Evolutionary conservation across 1,139 yeast species (phyloP).

Genomic region (Torulaspora globosa): DNA sequence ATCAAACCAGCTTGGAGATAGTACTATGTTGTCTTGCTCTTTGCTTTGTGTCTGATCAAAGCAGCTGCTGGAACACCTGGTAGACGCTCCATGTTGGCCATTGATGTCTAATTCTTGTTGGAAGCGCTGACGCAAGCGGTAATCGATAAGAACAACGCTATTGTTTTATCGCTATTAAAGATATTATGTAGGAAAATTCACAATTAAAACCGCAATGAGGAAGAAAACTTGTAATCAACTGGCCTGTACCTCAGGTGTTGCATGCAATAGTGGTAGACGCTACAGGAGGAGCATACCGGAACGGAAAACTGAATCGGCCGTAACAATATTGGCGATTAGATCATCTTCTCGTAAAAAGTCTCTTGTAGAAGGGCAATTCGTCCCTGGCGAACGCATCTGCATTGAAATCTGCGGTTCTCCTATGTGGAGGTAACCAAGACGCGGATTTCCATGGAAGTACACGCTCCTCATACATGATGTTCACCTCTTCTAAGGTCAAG

Average conservation of each 20-base stretch:
- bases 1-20: neutral
- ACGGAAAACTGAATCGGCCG: neutral
- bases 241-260: neutral
- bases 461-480: conserved; percentile 49
- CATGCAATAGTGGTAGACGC: conserved; percentile 1
- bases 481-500: conserved; percentile 67
- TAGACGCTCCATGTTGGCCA: too few relatives aligned
- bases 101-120: neutral
- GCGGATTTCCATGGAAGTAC: conserved; percentile 48
- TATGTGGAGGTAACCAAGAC: conserved; percentile 33
- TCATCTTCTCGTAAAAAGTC: conserved; percentile 20
- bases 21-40: neutral
- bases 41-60: neutral
- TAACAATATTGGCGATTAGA: neutral
- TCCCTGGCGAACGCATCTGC: conserved; percentile 27
- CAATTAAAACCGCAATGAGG: neutral
- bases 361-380: conserved; percentile 31
- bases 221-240: neutral
- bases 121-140: neutral
- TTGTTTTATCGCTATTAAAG: neutral
- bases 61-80: neutral
- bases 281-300: too few relatives aligned
- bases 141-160: neutral
- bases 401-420: conserved; percentile 36
- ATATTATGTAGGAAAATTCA: neutral